A percentile compares a stretch with the other conserved stretches of the same genome.
phyloP scores from a whole-genome alignment of 495 filamentous ascomycete species.

The Penicillium silybi region DNA sequence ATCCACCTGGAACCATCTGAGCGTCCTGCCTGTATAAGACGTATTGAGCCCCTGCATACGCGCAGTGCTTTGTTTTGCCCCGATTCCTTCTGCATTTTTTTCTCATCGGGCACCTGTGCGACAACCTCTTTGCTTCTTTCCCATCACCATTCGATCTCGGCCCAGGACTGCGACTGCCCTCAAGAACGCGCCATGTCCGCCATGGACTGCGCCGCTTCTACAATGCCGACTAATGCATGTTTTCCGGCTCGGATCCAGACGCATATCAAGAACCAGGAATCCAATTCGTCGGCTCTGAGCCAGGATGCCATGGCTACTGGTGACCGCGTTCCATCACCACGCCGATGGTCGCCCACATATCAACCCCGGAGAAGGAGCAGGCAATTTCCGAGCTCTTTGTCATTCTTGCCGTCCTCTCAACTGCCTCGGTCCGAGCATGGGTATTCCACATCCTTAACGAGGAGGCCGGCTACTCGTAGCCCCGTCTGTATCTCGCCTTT shows the following conservation, averaged over 20 bases:
- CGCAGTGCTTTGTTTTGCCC: slow-evolving; percentile 14
- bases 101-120: slow-evolving; percentile 24
- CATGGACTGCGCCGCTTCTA: slow-evolving; percentile 21
- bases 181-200: slow-evolving; percentile 21
- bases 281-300: slow-evolving; percentile 20
- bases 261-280: slow-evolving; percentile 23
- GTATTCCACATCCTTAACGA: slow-evolving; percentile 24
- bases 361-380: slow-evolving; percentile 25
- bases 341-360: slow-evolving; percentile 31
- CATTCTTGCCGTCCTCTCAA: slow-evolving; percentile 21
- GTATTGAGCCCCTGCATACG: slow-evolving; percentile 26
- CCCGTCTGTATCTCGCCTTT: slow-evolving; percentile 37
- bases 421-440: slow-evolving; percentile 22
- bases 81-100: slow-evolving; percentile 14
- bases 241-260: slow-evolving; percentile 22
- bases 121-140: slow-evolving; percentile 22
- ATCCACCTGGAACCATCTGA: slow-evolving; percentile 14
- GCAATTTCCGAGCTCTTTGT: slow-evolving; percentile 25
- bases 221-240: slow-evolving; percentile 19
- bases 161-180: slow-evolving; percentile 8
- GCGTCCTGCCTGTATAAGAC: slow-evolving; percentile 27
- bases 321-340: slow-evolving; percentile 24
- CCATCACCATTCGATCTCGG: background rate
- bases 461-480: slow-evolving; percentile 26
- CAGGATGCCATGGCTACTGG: slow-evolving; percentile 16